These are phyloP conservation scores for Olyra latifolia DNA, from an alignment of 176 grass and related monocot species.

Conservation along the genomic window DNA sequence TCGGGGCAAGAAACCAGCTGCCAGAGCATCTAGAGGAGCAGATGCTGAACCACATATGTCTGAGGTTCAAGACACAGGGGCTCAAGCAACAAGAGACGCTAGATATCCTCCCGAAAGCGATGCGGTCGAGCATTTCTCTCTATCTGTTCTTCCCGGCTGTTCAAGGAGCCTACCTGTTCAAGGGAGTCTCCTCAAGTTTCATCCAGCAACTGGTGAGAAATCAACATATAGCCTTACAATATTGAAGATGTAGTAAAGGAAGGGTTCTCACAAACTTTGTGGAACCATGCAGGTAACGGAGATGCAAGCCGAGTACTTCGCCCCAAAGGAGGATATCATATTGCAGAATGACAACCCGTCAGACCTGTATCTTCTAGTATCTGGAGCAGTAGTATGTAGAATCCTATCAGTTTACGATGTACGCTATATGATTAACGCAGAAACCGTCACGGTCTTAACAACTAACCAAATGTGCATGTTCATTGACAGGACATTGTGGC, in stretches of 20 bases:
- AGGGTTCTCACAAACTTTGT: neutral
- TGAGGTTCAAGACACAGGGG: slow-evolving; percentile 82
- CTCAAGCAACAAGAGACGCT: slow-evolving; percentile 79
- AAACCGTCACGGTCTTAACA: neutral
- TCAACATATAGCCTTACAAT: neutral
- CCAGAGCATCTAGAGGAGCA: slow-evolving; percentile 68
- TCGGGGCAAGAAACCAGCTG: slow-evolving; percentile 78
- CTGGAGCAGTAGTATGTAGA: slow-evolving; percentile 65
- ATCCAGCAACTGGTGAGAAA: slow-evolving; percentile 75
- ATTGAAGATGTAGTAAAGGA: neutral
- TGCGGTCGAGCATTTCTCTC: slow-evolving; percentile 70
- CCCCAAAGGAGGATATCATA: slow-evolving; percentile 81
- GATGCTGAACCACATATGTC: slow-evolving; percentile 85
- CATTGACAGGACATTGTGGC: slow-evolving; percentile 47
- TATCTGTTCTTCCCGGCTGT: slow-evolving; percentile 72
- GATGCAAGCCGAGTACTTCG: slow-evolving; percentile 74
- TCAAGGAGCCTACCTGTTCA: slow-evolving; percentile 70
- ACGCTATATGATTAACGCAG: neutral
- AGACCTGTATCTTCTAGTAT: slow-evolving; percentile 70
- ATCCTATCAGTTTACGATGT: neutral
- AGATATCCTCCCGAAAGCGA: slow-evolving; percentile 69
- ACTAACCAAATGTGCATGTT: neutral
- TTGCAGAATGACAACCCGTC: slow-evolving; percentile 72
- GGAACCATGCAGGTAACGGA: slow-evolving; percentile 9
- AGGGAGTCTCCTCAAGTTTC: slow-evolving; percentile 74